phyloP scores from a whole-genome alignment of 345 rosid species.

The Erodium maritimum region DNA sequence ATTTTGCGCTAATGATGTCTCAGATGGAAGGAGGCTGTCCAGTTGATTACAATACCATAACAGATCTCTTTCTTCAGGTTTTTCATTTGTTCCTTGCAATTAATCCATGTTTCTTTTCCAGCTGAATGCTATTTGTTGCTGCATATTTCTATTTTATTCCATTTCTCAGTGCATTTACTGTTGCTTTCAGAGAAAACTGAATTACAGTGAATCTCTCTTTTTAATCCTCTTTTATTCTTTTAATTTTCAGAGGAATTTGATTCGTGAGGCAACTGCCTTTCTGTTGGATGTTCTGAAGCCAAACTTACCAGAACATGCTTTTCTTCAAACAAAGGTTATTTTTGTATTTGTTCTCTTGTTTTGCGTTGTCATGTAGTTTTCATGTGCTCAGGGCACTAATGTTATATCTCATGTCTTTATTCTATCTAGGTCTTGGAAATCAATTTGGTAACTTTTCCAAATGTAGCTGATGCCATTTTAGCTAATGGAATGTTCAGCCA shows the following conservation, averaged over 20 bases:
- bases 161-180: too few species aligned
- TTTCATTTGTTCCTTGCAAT: constrained; percentile 5
- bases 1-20: constrained; percentile 97
- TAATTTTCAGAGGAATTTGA: constrained; percentile 62
- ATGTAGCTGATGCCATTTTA: constrained; percentile 90
- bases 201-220: too few species aligned
- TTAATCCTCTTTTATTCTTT: too few species aligned
- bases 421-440: constrained; percentile 73
- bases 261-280: constrained; percentile 95
- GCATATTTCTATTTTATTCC: too few species aligned
- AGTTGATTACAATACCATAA: constrained; percentile 79
- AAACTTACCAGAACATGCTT: constrained; percentile 79
- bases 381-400: background rate
- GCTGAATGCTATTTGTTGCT: too few species aligned
- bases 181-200: too few species aligned
- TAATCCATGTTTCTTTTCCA: background rate
- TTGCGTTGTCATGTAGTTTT: background rate
- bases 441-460: constrained; percentile 90
- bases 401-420: constrained; percentile 6
- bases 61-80: constrained; percentile 98
- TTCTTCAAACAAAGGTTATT: constrained; percentile 75
- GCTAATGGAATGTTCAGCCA: constrained; percentile 96
- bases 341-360: background rate
- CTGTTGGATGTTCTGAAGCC: constrained; percentile 91
- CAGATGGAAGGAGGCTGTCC: constrained; percentile 99